Evolutionary conservation across 1,284 basidiomycete genomes (phyloP).

Genomic region (Coniferiporia sulphurascens): DNA sequence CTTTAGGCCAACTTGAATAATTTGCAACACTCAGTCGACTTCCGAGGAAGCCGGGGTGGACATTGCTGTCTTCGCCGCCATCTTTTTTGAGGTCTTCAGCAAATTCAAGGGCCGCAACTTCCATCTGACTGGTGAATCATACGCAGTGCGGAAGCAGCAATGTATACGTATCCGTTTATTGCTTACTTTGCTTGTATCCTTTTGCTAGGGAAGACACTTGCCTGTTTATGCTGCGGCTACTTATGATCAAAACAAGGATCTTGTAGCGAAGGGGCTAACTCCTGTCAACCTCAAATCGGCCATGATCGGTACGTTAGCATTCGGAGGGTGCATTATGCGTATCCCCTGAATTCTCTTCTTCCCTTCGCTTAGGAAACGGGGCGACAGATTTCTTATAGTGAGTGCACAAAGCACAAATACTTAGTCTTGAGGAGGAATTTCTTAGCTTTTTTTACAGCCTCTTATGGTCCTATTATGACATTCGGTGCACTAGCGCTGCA

Average conservation of each 20-base stretch:
- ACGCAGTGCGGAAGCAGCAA: slow-evolving; percentile 40
- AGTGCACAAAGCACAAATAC: slow-evolving; percentile 22
- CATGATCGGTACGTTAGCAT: slow-evolving; percentile 58
- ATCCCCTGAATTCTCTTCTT: background rate
- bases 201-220: slow-evolving; percentile 70
- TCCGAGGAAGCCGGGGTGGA: slow-evolving; percentile 68
- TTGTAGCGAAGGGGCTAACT: slow-evolving; percentile 54
- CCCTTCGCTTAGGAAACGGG: slow-evolving; percentile 46
- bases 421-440: background rate
- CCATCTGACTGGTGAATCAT: slow-evolving; percentile 73
- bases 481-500: slow-evolving; percentile 1
- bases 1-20: background rate
- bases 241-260: slow-evolving; percentile 68
- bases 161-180: background rate
- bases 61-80: slow-evolving; percentile 61
- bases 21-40: slow-evolving; percentile 34
- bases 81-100: slow-evolving; percentile 70
- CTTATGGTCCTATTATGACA: slow-evolving; percentile 12
- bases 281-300: slow-evolving; percentile 77
- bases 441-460: background rate
- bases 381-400: slow-evolving; percentile 40
- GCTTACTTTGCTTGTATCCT: background rate
- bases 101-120: slow-evolving; percentile 63
- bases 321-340: background rate
- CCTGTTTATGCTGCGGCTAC: slow-evolving; percentile 80